Conservation (phyloP, 192 early-diverging fungal species). For the Diversispora epigaea region DNA sequence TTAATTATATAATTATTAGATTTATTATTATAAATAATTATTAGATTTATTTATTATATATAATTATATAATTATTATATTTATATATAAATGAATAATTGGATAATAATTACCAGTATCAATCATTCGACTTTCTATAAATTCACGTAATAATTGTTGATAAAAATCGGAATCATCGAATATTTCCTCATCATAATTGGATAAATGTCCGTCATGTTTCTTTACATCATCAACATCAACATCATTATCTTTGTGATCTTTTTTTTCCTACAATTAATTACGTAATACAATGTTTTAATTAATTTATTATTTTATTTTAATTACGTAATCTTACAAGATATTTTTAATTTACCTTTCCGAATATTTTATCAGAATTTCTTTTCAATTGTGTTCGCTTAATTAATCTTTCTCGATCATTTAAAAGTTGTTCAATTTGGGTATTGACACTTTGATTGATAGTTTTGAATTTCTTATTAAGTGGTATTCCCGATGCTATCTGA, state of each 20-base stretch:
- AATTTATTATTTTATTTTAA: no score
- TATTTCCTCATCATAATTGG: slow-evolving; percentile 80
- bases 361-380: slow-evolving; percentile 64
- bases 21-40: no score
- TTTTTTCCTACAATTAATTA: no score
- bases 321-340: background rate
- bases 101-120: slow-evolving; percentile 49
- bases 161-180: slow-evolving; percentile 98
- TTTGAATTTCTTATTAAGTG: slow-evolving; percentile 90
- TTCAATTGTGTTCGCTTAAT: slow-evolving; percentile 86
- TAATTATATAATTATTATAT: background rate
- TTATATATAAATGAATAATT: background rate
- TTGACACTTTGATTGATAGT: slow-evolving; percentile 85
- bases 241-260: slow-evolving; percentile 32
- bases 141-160: slow-evolving; percentile 86
- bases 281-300: no score
- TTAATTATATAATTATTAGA: no score
- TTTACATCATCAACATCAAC: slow-evolving; percentile 42
- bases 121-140: slow-evolving; percentile 92
- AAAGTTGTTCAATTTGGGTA: slow-evolving; percentile 69
- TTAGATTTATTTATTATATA: slow-evolving; percentile 2
- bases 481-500: slow-evolving; percentile 65
- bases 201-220: slow-evolving; percentile 57
- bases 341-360: slow-evolving; percentile 46
- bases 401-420: slow-evolving; percentile 72